phyloP scores from a whole-genome alignment of 306 rosid genomes.

The Citrullus colocynthis region DNA sequence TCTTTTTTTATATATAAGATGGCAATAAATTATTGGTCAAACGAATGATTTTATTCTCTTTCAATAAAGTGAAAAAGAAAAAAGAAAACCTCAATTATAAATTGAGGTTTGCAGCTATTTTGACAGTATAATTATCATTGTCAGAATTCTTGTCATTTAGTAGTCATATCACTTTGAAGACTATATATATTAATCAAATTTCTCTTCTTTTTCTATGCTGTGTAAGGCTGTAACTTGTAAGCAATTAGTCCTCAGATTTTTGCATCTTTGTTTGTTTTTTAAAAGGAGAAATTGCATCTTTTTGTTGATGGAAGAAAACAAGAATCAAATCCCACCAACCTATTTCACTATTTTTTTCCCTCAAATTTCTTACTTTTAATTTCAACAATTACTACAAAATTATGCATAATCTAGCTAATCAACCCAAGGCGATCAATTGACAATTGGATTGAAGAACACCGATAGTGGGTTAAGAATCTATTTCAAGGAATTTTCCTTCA shows the following conservation, averaged over 20 bases:
- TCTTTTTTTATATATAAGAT: no score
- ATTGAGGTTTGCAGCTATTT: background rate
- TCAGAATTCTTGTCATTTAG: background rate
- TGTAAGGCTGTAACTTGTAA: background rate
- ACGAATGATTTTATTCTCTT: conserved; percentile 1
- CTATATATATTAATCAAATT: background rate
- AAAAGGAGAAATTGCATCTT: background rate
- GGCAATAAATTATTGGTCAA: background rate
- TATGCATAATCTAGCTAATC: no score
- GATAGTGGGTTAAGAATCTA: no score
- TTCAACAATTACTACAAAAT: background rate
- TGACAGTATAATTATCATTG: background rate
- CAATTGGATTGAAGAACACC: no score
- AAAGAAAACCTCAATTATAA: background rate
- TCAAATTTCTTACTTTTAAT: background rate
- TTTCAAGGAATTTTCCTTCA: no score
- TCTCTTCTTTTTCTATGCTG: background rate
- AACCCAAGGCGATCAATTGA: no score
- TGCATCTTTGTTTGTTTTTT: background rate
- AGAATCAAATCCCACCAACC: background rate
- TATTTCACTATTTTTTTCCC: background rate
- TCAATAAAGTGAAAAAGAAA: background rate
- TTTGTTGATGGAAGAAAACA: background rate
- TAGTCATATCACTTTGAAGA: background rate
- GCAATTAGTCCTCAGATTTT: background rate